These are phyloP conservation scores for Raddia guianensis DNA, from an alignment of 176 grass and related monocot species.

Conservation along the genomic window DNA sequence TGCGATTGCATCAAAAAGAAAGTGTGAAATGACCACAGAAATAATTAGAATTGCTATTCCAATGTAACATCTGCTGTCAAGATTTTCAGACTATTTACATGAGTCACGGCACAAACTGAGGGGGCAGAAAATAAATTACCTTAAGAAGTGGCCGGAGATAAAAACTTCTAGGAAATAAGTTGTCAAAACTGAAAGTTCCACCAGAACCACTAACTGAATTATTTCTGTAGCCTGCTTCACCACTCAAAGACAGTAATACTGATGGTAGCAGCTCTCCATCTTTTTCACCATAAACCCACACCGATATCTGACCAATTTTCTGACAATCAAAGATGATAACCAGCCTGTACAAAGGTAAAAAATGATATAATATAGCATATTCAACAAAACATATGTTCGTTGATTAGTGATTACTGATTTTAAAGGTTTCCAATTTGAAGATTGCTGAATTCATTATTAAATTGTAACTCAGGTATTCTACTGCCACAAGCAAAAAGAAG, in stretches of 20 bases:
- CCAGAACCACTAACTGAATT: constrained; percentile 80
- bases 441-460: too few relatives aligned
- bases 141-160: constrained; percentile 93
- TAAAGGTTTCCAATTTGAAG: too few relatives aligned
- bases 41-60: background rate
- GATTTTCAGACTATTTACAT: constrained; percentile 2
- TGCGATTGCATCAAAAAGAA: too few relatives aligned
- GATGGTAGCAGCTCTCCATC: constrained; percentile 67
- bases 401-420: too few relatives aligned
- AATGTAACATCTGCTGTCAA: background rate
- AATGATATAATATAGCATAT: constrained; percentile 12
- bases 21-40: too few relatives aligned
- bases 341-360: constrained; percentile 53
- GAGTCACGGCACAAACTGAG: background rate
- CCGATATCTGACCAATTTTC: constrained; percentile 85
- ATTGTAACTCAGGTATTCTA: too few relatives aligned
- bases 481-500: background rate
- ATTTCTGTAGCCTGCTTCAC: constrained; percentile 95
- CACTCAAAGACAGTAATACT: constrained; percentile 91
- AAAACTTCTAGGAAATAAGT: constrained; percentile 95
- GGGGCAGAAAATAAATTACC: constrained; percentile 36
- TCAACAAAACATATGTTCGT: too few relatives aligned
- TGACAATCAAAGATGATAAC: constrained; percentile 87
- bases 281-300: constrained; percentile 59
- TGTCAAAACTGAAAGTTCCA: constrained; percentile 79